A percentile compares a stretch with the other conserved stretches of the same genome.
phyloP scores from a whole-genome alignment of 2,329 filamentous ascomycete species.

The Neoscytalidium dimidiatum region DNA sequence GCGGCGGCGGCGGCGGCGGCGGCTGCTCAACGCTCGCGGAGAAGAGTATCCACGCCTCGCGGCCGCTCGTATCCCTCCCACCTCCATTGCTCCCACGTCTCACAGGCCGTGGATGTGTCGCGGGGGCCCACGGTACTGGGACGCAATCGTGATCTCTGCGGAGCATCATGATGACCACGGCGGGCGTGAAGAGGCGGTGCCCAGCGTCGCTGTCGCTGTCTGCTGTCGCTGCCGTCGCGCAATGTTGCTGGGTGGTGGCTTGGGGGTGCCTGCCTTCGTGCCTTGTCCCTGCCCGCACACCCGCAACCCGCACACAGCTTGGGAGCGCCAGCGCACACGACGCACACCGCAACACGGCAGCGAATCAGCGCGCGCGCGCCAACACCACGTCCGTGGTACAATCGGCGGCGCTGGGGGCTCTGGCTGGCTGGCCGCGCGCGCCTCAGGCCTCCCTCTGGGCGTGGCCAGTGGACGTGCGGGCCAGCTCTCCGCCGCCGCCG shows the following conservation, averaged over 20 bases:
- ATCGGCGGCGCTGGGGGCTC: slow-evolving; percentile 8
- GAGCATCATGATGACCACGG: slow-evolving; percentile 10
- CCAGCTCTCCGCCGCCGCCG: slow-evolving; percentile 2
- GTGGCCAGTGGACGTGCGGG: not conserved
- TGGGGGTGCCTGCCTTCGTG: slow-evolving; percentile 16
- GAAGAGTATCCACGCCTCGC: slow-evolving; percentile 12
- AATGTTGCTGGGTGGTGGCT: slow-evolving; percentile 11
- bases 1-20: no score
- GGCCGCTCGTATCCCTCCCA: not conserved
- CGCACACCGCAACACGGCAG: slow-evolving; percentile 19
- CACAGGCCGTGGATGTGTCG: slow-evolving; percentile 13
- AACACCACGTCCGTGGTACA: slow-evolving; percentile 17
- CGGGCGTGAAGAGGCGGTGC: slow-evolving; percentile 13
- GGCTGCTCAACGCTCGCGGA: slow-evolving; percentile 16
- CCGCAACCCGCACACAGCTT: slow-evolving; percentile 1
- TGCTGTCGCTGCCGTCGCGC: no score
- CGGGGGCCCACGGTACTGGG: slow-evolving; percentile 12
- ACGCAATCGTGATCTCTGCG: slow-evolving; percentile 19
- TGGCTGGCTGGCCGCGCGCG: slow-evolving; percentile 10
- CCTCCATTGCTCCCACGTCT: slow-evolving; percentile 10
- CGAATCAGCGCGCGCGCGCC: slow-evolving; percentile 11
- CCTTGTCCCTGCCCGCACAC: slow-evolving; percentile 13
- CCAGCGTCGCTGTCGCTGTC: slow-evolving; percentile 3
- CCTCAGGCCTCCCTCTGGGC: not conserved
- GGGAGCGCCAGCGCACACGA: slow-evolving; percentile 20